Conservation (phyloP, 139 green algal genomes). For the Nannochloris sp. region DNA sequence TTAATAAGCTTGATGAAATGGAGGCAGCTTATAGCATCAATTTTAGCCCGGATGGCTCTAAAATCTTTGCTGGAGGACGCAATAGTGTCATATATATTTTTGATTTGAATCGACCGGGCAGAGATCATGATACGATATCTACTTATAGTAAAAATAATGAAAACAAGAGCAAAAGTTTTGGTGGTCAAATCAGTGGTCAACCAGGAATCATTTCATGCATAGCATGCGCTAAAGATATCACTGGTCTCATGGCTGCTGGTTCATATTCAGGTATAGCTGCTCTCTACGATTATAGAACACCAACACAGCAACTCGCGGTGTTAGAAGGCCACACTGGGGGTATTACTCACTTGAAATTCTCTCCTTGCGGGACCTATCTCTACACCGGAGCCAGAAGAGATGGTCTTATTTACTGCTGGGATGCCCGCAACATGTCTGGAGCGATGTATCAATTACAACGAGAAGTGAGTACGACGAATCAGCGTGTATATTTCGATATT, state of each 20-base stretch:
- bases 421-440: constrained; percentile 58
- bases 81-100: constrained; percentile 57
- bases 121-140: constrained; percentile 44
- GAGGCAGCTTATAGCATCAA: constrained; percentile 61
- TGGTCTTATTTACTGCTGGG: constrained; percentile 76
- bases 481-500: constrained; percentile 89
- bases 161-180: too few species aligned
- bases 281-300: constrained; percentile 49
- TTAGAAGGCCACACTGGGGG: constrained; percentile 67
- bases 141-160: constrained; percentile 28
- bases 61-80: constrained; percentile 55
- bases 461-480: constrained; percentile 64
- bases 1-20: constrained; percentile 82
- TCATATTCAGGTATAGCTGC: constrained; percentile 59
- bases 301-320: constrained; percentile 44
- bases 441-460: constrained; percentile 64
- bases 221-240: constrained; percentile 43
- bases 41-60: constrained; percentile 50
- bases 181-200: too few species aligned
- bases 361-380: constrained; percentile 72
- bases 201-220: constrained; percentile 81
- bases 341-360: constrained; percentile 72
- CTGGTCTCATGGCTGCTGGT: constrained; percentile 61
- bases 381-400: constrained; percentile 79
- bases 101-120: constrained; percentile 57